Percentiles rank a stretch among this genome's conserved stretches.
Conservation (phyloP, 1,284 basidiomycete genomes). For the Volvariella surrecta region DNA sequence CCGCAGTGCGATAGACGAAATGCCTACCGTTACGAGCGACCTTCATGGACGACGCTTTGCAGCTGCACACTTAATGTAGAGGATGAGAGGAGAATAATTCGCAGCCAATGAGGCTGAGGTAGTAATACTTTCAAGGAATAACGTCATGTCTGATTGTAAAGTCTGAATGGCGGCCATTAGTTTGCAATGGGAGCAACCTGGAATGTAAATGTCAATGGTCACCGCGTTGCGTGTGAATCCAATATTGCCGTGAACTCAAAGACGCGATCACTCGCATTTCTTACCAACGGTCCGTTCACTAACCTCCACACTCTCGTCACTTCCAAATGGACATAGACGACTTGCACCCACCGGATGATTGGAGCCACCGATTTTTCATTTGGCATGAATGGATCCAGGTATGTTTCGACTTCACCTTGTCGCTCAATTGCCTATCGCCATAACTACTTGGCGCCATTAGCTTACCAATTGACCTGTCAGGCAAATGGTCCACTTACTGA, state of each 20-base stretch:
- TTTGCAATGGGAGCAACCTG: too few relatives aligned
- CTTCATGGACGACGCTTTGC: too few relatives aligned
- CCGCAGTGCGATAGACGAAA: constrained; percentile 69
- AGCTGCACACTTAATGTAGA: too few relatives aligned
- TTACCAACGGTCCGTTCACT: too few relatives aligned
- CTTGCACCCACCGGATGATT: constrained; percentile 70
- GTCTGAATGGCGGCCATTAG: too few relatives aligned
- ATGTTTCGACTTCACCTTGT: constrained; percentile 4
- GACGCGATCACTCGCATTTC: neutral
- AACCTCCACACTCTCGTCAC: too few relatives aligned
- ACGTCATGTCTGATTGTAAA: too few relatives aligned
- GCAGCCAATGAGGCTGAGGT: neutral
- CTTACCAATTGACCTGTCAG: constrained; percentile 22
- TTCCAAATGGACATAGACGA: constrained; percentile 58
- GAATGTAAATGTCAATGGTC: neutral
- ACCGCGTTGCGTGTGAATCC: too few relatives aligned
- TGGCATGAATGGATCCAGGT: constrained; percentile 84
- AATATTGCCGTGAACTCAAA: too few relatives aligned
- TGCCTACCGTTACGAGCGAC: constrained; percentile 27
- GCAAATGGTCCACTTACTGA: constrained; percentile 67
- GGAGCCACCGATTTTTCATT: constrained; percentile 73
- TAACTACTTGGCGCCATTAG: constrained; percentile 11
- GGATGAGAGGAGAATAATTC: constrained; percentile 1
- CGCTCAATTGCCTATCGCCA: neutral
- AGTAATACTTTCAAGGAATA: too few relatives aligned